Evolutionary conservation across 148 eudicot species (phyloP).

Genomic region (Chenopodium suecicum): DNA sequence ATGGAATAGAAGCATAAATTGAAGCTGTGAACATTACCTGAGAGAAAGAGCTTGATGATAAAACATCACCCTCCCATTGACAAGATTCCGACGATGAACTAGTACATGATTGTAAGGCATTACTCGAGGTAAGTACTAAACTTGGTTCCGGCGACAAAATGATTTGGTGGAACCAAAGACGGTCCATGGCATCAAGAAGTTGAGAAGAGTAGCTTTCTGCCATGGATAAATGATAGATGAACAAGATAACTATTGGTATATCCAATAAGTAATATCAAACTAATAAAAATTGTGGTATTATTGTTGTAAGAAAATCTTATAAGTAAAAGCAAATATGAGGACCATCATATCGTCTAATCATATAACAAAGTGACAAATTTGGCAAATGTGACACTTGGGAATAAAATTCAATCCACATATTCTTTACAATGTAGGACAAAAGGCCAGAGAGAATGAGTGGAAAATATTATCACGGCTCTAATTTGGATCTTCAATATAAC

Average conservation of each 20-base stretch:
- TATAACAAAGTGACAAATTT: background rate
- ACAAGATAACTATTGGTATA: background rate
- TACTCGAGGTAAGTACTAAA: constrained; percentile 9
- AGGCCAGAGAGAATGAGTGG: constrained; percentile 7
- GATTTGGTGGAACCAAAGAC: constrained; percentile 48
- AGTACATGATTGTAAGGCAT: constrained; percentile 1
- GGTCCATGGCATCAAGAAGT: constrained; percentile 40
- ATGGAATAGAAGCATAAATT: background rate
- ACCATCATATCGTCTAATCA: background rate
- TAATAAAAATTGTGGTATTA: background rate
- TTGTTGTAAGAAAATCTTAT: background rate
- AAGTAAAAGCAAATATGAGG: constrained; percentile 5
- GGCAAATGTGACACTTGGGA: constrained; percentile 18
- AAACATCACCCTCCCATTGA: constrained; percentile 10
- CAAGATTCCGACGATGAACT: background rate
- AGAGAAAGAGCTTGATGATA: constrained; percentile 7
- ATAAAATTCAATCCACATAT: background rate
- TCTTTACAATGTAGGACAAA: background rate
- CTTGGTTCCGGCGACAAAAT: constrained; percentile 31
- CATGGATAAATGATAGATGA: constrained; percentile 7
- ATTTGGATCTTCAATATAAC: background rate
- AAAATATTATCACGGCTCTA: constrained; percentile 9
- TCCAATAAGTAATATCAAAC: background rate
- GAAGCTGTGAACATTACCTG: background rate
- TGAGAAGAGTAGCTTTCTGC: constrained; percentile 13